These are phyloP conservation scores for Acacia pycnantha DNA, from an alignment of 331 rosid genomes.

Conservation along the genomic window DNA sequence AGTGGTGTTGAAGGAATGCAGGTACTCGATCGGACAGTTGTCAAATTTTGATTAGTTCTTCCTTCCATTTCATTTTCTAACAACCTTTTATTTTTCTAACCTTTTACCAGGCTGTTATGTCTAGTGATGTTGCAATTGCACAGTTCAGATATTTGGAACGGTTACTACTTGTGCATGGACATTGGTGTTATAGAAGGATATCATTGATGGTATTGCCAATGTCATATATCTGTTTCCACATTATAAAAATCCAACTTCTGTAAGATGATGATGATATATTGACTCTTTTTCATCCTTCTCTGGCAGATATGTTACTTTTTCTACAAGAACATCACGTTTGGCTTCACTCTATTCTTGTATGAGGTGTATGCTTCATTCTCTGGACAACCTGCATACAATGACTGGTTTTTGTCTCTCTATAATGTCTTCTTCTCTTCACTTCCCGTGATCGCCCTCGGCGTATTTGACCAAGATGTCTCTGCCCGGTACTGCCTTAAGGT, in stretches of 20 bases:
- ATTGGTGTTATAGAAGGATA: constrained; percentile 97
- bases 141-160: constrained; percentile 91
- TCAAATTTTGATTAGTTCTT: constrained; percentile 8
- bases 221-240: not conserved
- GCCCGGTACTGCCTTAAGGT: constrained; percentile 81
- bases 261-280: constrained; percentile 20
- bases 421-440: constrained; percentile 85
- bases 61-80: not conserved
- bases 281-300: constrained; percentile 30
- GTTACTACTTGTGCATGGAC: constrained; percentile 95
- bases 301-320: constrained; percentile 94
- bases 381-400: constrained; percentile 84
- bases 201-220: constrained; percentile 73
- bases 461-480: constrained; percentile 94
- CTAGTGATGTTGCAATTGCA: constrained; percentile 93
- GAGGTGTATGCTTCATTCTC: constrained; percentile 87
- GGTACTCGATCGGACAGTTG: constrained; percentile 42
- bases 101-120: constrained; percentile 84
- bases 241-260: constrained; percentile 1
- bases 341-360: constrained; percentile 81
- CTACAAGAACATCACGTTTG: constrained; percentile 91
- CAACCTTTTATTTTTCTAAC: constrained; percentile 10
- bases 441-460: constrained; percentile 89
- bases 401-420: constrained; percentile 90
- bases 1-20: constrained; percentile 99